A percentile compares a stretch with the other conserved stretches of the same genome.
These are phyloP conservation scores for Chlamydomonas eustigma DNA, from an alignment of 139 green algal genomes.

Conservation along the genomic window DNA sequence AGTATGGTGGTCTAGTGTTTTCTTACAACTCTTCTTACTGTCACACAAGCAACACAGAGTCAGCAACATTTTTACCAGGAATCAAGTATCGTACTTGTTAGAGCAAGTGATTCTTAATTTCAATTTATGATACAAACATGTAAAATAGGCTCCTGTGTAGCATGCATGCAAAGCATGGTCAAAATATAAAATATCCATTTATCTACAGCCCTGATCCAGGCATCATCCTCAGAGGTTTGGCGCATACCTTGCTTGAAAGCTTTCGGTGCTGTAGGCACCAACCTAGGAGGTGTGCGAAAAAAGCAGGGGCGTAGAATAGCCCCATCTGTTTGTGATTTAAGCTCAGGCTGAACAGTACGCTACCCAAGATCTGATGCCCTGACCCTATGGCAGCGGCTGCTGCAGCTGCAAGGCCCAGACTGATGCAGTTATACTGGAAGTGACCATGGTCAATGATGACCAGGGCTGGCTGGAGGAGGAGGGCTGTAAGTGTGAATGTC, in stretches of 20 bases:
- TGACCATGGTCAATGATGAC: constrained; percentile 97
- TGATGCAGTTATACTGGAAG: constrained; percentile 81
- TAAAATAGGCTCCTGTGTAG: no score
- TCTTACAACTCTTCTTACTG: no score
- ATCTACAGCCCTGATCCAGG: no score
- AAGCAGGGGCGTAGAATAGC: constrained; percentile 92
- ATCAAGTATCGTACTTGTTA: no score
- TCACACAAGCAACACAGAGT: no score
- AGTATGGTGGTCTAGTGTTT: no score
- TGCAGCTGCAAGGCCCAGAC: constrained; percentile 32
- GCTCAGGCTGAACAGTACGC: constrained; percentile 70
- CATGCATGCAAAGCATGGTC: no score
- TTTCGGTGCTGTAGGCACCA: constrained; percentile 52
- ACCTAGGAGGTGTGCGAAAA: constrained; percentile 93
- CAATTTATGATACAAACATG: no score
- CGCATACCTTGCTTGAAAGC: constrained; percentile 18
- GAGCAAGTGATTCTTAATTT: no score
- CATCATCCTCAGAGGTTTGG: no score
- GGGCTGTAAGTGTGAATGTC: constrained; percentile 31
- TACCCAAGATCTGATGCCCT: constrained; percentile 37
- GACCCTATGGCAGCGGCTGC: constrained; percentile 21
- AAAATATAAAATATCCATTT: no score
- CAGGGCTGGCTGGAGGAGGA: constrained; percentile 77
- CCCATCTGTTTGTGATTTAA: constrained; percentile 95
- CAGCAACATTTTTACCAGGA: no score